Evolutionary conservation across 2,329 filamentous ascomycete genomes (phyloP).

Genomic region (Alternaria tenuissima): DNA sequence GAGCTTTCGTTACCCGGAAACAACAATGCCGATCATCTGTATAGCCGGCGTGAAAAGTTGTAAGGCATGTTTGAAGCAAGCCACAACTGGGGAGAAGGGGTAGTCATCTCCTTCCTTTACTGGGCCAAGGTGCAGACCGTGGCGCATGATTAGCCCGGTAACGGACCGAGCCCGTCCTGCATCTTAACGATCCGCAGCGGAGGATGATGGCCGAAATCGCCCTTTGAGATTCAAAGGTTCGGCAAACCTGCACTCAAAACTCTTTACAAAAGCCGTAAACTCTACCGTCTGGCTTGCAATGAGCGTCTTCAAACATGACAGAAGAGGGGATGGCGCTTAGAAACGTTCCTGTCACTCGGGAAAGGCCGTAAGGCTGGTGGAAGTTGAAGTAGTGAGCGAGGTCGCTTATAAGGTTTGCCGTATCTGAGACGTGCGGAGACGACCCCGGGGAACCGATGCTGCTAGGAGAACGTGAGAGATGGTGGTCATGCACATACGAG

Average conservation of each 20-base stretch:
- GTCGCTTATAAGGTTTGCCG: slow-evolving; percentile 2
- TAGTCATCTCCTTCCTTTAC: not conserved
- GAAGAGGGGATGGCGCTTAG: not conserved
- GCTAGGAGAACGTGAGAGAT: not conserved
- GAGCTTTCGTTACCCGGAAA: not conserved
- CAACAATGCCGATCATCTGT: not conserved
- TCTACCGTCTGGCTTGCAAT: not conserved
- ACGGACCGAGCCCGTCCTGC: slow-evolving; percentile 15
- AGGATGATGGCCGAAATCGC: not conserved
- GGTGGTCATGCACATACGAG: not conserved
- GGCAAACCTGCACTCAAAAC: not conserved
- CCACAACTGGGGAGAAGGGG: not conserved
- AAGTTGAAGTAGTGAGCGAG: not conserved
- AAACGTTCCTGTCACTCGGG: not conserved
- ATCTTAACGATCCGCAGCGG: not conserved
- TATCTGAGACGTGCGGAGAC: not conserved
- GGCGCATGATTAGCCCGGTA: slow-evolving; percentile 11
- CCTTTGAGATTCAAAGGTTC: not conserved
- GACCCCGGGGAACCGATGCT: not conserved
- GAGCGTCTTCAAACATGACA: not conserved
- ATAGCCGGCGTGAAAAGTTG: not conserved
- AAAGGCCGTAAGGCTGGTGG: not conserved
- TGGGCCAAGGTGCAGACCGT: not conserved
- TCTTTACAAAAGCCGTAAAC: not conserved
- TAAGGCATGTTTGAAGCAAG: slow-evolving; percentile 2